Conservation (phyloP, 495 filamentous ascomycete species). For the Daldinia vernicosa region DNA sequence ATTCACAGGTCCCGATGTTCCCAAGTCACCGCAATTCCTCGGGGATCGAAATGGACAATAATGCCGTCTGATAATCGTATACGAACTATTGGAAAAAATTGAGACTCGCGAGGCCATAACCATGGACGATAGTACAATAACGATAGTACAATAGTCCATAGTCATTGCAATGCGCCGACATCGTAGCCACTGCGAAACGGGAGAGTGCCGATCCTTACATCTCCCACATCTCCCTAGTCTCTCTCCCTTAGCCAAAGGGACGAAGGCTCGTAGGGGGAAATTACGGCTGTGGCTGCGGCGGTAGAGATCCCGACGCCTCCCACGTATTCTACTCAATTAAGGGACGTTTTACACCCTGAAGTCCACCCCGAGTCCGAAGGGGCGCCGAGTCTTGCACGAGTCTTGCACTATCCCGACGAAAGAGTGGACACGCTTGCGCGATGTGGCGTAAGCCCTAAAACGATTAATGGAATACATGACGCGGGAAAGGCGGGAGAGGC, state of each 20-base stretch:
- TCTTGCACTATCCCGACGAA: conserved; percentile 20
- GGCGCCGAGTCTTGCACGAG: conserved; percentile 17
- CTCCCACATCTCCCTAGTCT: background rate
- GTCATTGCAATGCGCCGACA: conserved; percentile 19
- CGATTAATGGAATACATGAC: conserved; percentile 17
- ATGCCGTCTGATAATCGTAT: conserved; percentile 18
- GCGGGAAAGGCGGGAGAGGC: conserved; percentile 16
- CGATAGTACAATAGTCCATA: background rate
- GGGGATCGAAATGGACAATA: conserved; percentile 18
- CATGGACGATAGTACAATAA: conserved; percentile 2
- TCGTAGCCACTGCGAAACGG: conserved; percentile 27
- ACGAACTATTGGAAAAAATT: conserved; percentile 34
- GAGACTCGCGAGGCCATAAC: conserved; percentile 12
- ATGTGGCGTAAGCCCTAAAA: conserved; percentile 31
- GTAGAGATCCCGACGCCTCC: conserved; percentile 38
- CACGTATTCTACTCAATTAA: conserved; percentile 19
- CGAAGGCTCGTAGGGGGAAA: conserved; percentile 8
- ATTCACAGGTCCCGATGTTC: background rate
- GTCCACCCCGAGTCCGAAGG: conserved; percentile 9
- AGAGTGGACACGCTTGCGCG: conserved; percentile 10
- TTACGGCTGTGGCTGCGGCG: conserved; percentile 26
- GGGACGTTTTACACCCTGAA: background rate
- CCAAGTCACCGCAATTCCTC: conserved; percentile 22
- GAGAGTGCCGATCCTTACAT: conserved; percentile 18
- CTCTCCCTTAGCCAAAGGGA: conserved; percentile 3